Percentiles rank a stretch among this genome's conserved stretches.
Evolutionary conservation across 2,329 filamentous ascomycete genomes (phyloP).

Genomic region (Verticillium klebahnii): DNA sequence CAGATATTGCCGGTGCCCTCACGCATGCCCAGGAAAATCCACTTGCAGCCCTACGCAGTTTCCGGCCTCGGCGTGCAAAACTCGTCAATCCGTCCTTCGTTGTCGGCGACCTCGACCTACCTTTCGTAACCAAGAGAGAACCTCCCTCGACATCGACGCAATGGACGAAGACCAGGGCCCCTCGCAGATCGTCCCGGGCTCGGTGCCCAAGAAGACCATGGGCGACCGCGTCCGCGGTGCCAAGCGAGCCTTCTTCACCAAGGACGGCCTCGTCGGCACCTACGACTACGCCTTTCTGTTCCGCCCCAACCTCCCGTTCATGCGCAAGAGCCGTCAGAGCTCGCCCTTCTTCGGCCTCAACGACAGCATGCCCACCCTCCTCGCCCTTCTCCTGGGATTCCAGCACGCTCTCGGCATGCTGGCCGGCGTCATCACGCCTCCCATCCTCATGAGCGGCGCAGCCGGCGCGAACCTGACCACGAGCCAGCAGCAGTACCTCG

Average conservation of each 20-base stretch:
- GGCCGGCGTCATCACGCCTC: constrained; percentile 71
- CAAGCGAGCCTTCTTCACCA: constrained; percentile 46
- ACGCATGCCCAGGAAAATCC: not conserved
- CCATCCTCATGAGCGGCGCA: constrained; percentile 62
- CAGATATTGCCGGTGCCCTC: not conserved
- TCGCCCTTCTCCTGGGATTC: constrained; percentile 70
- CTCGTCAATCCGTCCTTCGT: not conserved
- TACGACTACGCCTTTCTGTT: constrained; percentile 94
- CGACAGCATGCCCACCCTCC: constrained; percentile 69
- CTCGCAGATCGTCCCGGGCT: constrained; percentile 40
- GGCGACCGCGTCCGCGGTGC: constrained; percentile 22
- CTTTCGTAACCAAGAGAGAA: not conserved
- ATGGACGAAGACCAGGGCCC: constrained; percentile 57
- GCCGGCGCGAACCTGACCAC: constrained; percentile 59
- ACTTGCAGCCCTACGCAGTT: not conserved
- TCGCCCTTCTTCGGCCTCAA: constrained; percentile 83
- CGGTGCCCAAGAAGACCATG: constrained; percentile 25
- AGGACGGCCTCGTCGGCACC: constrained; percentile 71
- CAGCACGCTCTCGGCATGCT: constrained; percentile 78
- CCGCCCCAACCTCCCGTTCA: constrained; percentile 75
- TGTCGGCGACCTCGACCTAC: not conserved
- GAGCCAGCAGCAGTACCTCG: constrained; percentile 67
- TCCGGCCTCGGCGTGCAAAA: not conserved
- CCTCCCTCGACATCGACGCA: constrained; percentile 3
- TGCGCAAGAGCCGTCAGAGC: constrained; percentile 54